These are phyloP conservation scores for Tylopilus vinaceipallidus DNA, from an alignment of 768 basidiomycete species.

Conservation along the genomic window DNA sequence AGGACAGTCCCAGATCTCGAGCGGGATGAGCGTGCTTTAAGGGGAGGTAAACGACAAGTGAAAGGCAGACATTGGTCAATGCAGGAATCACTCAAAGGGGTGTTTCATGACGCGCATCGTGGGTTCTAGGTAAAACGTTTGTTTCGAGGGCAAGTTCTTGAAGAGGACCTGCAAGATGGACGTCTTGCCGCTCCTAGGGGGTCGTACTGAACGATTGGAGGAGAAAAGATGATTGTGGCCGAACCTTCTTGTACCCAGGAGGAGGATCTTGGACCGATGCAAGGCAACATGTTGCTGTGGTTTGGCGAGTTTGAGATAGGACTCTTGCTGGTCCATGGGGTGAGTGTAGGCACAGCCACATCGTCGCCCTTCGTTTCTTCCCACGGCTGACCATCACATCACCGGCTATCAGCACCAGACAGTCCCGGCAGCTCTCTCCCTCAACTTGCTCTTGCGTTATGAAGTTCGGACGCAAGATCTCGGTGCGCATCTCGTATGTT, in stretches of 20 bases:
- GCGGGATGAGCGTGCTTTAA: slow-evolving; percentile 81
- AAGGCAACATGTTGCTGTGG: slow-evolving; percentile 14
- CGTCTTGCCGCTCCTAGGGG: slow-evolving; percentile 82
- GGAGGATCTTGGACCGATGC: slow-evolving; percentile 62
- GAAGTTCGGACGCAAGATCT: slow-evolving; percentile 84
- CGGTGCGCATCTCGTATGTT: slow-evolving; percentile 37
- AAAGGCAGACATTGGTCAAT: background rate
- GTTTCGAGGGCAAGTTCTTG: slow-evolving; percentile 75
- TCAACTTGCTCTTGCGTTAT: slow-evolving; percentile 35
- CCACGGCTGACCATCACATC: slow-evolving; percentile 6
- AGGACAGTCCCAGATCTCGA: slow-evolving; percentile 96
- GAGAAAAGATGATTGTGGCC: slow-evolving; percentile 3
- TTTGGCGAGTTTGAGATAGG: slow-evolving; percentile 9
- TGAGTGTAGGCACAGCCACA: too few relatives aligned
- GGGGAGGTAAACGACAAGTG: background rate
- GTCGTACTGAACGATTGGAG: background rate
- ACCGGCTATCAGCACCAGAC: background rate
- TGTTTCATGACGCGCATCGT: slow-evolving; percentile 76
- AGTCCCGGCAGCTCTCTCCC: background rate
- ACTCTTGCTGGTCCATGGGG: slow-evolving; percentile 8
- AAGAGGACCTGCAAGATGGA: slow-evolving; percentile 92
- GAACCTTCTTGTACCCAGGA: slow-evolving; percentile 70
- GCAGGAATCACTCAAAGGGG: slow-evolving; percentile 68
- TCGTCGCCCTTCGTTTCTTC: too few relatives aligned
- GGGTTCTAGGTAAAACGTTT: slow-evolving; percentile 87